Conservation (phyloP, 139 green algal genomes). For the Tetradesmus lagerheimii region DNA sequence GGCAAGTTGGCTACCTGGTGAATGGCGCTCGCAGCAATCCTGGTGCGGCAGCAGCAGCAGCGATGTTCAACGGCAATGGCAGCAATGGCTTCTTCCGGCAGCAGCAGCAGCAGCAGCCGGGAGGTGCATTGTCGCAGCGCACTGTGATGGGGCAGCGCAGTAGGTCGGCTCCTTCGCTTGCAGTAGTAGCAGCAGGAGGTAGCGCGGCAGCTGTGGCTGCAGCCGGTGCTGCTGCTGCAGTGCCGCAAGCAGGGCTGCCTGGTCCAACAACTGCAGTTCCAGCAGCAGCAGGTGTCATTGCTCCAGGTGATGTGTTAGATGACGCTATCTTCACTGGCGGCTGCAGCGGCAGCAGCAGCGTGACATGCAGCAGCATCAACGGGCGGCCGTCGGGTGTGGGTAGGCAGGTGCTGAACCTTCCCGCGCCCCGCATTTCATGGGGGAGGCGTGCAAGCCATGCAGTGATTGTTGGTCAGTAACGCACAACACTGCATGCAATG, state of each 20-base stretch:
- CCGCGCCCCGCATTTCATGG: constrained; percentile 21
- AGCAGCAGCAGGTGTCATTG: not conserved
- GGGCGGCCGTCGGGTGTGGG: not conserved
- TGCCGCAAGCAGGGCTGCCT: not conserved
- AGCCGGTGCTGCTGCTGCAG: not conserved
- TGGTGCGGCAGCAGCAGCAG: not conserved
- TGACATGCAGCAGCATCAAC: not conserved
- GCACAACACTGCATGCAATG: no score
- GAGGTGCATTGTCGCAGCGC: not conserved
- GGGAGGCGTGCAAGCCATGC: constrained; percentile 1
- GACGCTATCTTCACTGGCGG: not conserved
- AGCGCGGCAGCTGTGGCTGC: not conserved
- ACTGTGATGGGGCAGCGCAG: not conserved
- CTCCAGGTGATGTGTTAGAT: not conserved
- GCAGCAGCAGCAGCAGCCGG: not conserved
- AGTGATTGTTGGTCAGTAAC: constrained; percentile 7
- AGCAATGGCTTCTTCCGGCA: not conserved
- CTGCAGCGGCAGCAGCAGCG: constrained; percentile 19
- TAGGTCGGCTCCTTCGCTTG: constrained; percentile 6
- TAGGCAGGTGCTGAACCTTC: constrained; percentile 37
- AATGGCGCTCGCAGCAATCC: not conserved
- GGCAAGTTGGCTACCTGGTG: constrained; percentile 21
- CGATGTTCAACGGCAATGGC: constrained; percentile 1
- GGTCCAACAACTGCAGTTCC: not conserved
- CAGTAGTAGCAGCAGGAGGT: constrained; percentile 1